phyloP scores from a whole-genome alignment of 257 asterid genomes.

The Petunia axillaris region DNA sequence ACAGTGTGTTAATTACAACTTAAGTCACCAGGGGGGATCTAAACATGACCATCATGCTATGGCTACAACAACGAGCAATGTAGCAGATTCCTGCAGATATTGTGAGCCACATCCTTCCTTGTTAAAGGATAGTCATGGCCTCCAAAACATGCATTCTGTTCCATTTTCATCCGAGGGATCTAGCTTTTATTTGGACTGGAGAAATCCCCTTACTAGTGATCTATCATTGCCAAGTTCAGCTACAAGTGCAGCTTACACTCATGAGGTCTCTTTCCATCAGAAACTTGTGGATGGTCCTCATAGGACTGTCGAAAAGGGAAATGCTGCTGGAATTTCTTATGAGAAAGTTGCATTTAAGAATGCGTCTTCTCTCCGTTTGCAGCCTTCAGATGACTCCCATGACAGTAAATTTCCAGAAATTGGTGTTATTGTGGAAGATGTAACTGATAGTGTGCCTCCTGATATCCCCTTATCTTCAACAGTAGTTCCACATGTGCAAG shows the following conservation, averaged over 20 bases:
- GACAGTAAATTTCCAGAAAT: conserved; percentile 31
- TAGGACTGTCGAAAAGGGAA: conserved; percentile 24
- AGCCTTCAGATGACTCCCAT: conserved; percentile 33
- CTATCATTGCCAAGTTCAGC: conserved; percentile 31
- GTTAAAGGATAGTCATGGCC: conserved; percentile 34
- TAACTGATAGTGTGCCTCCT: conserved; percentile 38
- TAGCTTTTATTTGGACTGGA: conserved; percentile 25
- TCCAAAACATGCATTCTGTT: conserved; percentile 31
- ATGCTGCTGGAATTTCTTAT: conserved; percentile 23
- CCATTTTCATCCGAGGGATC: conserved; percentile 33
- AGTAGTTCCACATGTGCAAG: conserved; percentile 39
- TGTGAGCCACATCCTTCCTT: conserved; percentile 27
- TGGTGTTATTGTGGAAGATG: conserved; percentile 54
- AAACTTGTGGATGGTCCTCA: conserved; percentile 25
- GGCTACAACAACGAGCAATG: conserved; percentile 23
- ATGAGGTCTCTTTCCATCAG: conserved; percentile 19
- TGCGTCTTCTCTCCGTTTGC: conserved; percentile 32
- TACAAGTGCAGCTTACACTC: conserved; percentile 18
- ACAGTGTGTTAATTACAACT: conserved; percentile 32
- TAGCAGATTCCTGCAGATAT: conserved; percentile 26
- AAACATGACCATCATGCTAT: conserved; percentile 28
- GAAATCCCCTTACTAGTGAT: conserved; percentile 26
- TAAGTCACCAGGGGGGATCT: conserved; percentile 40
- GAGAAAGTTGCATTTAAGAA: conserved; percentile 31
- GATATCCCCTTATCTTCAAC: conserved; percentile 38